Evolutionary conservation across 2,329 filamentous ascomycete species (phyloP), one percentile per base, ranked within the genome.

Genomic region (Rachicladosporium sp.): DNA sequence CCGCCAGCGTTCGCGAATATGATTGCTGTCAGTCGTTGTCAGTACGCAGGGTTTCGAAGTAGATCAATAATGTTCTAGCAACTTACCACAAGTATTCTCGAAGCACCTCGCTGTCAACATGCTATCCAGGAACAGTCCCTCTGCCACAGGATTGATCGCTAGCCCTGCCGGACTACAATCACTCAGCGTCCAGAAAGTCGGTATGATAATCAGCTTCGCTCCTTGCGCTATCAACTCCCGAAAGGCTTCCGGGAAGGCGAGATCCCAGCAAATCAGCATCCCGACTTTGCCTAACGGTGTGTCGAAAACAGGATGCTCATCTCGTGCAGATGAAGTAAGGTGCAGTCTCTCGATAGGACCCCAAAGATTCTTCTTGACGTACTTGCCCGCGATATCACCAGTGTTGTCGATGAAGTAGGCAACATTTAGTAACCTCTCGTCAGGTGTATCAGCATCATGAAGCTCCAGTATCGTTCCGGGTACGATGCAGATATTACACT

Each of bases 241-340:
- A 55, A 84, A 87, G 0, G 81, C 81, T 59, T 88, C 83, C 0
- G 83, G 82, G 44, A 88, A 88, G 1, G 81, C 80, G 1, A 87
- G 57, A 51, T 88, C 83, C 83, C 82, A 88, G 65, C 83, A 89
- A 15, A 82, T 78, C 30, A 80, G 67, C 60, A 80, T 53, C 0
- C 83, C 82, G 0, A 80, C 76, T 40, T 71, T 74, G 1, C 79
- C 73, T 3, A 83, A 60, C 0, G 81, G 79, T 2, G 78, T 85
- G 43, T 69, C 61, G 45, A 71, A 67, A 7, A 69, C 67, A 38
- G 65, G 61, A 49, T 70, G 67, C 2, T 56, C 46, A 33, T 68
- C 65, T 32, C 57, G 56, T 6, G 61, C 60, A 15, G 59, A 63
- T 0, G 61, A 63, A 12, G 64, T 67, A 1, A 71, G 54, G 39